These are phyloP conservation scores for Wickerhamomyces bisporus DNA, from an alignment of 805 yeast genomes.

Conservation along the genomic window DNA sequence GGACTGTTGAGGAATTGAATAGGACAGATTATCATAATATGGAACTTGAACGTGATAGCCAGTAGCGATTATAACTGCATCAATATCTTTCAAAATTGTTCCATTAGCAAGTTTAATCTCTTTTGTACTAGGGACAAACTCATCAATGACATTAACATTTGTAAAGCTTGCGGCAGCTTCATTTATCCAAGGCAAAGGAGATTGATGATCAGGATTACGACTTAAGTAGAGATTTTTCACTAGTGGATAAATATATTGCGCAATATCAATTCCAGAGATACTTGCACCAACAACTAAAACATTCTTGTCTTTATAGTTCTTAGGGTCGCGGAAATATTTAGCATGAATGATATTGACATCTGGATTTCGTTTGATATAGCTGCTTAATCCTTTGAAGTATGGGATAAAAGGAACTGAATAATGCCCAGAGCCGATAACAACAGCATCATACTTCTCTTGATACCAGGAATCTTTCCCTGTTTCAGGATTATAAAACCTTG, in stretches of 20 bases:
- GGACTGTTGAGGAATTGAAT: slow-evolving; percentile 11
- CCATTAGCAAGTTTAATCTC: slow-evolving; percentile 30
- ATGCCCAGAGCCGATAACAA: slow-evolving; percentile 49
- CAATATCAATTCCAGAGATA: slow-evolving; percentile 62
- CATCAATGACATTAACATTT: slow-evolving; percentile 25
- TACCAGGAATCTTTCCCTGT: slow-evolving; percentile 29
- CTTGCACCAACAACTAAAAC: slow-evolving; percentile 58
- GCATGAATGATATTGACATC: slow-evolving; percentile 25
- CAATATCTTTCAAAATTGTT: slow-evolving; percentile 28
- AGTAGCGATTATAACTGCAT: slow-evolving; percentile 35
- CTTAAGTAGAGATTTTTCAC: slow-evolving; percentile 24
- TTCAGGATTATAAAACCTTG: not conserved
- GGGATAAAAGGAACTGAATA: slow-evolving; percentile 49
- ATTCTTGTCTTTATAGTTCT: slow-evolving; percentile 18
- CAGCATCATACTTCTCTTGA: slow-evolving; percentile 29
- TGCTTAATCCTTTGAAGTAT: slow-evolving; percentile 34
- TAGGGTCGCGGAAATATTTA: slow-evolving; percentile 18
- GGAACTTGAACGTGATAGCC: slow-evolving; percentile 41
- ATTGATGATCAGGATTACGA: not conserved
- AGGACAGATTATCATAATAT: slow-evolving; percentile 27
- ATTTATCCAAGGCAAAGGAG: too few relatives aligned
- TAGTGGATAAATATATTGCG: slow-evolving; percentile 13
- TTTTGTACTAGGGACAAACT: slow-evolving; percentile 24
- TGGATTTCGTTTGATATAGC: slow-evolving; percentile 2
- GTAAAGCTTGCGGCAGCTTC: too few relatives aligned